phyloP scores from a whole-genome alignment of 345 rosid species.

The Gossypium bickii region DNA sequence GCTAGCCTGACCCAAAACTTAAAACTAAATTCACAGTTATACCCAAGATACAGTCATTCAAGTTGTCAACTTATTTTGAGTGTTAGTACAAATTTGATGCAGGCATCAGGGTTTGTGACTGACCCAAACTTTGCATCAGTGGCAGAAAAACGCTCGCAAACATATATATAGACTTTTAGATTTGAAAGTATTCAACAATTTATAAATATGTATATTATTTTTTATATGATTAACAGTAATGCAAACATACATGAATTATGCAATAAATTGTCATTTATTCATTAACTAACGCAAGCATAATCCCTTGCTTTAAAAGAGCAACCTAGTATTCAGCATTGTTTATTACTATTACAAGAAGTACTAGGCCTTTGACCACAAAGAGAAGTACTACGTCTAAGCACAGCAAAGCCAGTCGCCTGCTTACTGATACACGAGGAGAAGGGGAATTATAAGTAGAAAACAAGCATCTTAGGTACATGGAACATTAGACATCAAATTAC shows the following conservation, averaged over 20 bases:
- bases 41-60: background rate
- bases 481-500: constrained; percentile 20
- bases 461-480: constrained; percentile 20
- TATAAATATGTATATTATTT: too few species aligned
- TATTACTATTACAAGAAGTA: background rate
- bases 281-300: background rate
- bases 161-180: background rate
- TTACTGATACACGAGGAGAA: background rate
- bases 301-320: background rate
- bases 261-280: background rate
- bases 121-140: background rate
- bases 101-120: background rate
- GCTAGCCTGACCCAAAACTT: constrained; percentile 15
- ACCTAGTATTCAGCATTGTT: background rate
- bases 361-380: background rate
- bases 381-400: background rate
- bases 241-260: too few species aligned
- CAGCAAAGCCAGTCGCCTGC: background rate
- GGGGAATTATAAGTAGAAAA: background rate
- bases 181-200: background rate
- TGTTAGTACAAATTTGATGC: background rate
- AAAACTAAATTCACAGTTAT: background rate
- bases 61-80: background rate
- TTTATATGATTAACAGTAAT: too few species aligned
- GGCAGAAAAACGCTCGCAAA: background rate